phyloP scores from a whole-genome alignment of 192 early-diverging fungal species.

The Geosiphon pyriformis region DNA sequence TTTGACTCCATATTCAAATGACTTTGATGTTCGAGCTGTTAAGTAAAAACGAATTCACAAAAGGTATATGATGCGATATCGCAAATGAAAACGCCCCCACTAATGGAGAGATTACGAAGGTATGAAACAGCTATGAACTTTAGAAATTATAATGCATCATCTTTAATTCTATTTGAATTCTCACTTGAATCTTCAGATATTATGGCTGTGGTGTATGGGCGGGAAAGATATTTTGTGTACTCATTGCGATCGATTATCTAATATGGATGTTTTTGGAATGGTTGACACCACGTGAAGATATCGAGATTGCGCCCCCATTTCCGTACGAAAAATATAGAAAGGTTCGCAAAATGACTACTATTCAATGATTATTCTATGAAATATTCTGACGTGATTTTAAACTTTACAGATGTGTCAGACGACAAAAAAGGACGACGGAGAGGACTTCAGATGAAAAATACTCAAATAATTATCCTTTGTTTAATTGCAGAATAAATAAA shows the following conservation, averaged over 20 bases:
- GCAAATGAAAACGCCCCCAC: slow-evolving; percentile 56
- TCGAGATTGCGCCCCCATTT: slow-evolving; percentile 71
- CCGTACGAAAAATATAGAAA: slow-evolving; percentile 54
- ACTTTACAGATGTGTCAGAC: slow-evolving; percentile 21
- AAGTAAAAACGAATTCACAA: background rate
- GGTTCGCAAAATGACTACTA: slow-evolving; percentile 20
- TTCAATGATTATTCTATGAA: background rate
- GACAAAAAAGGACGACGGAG: slow-evolving; percentile 16
- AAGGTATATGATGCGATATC: slow-evolving; percentile 74
- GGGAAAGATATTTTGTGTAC: slow-evolving; percentile 86
- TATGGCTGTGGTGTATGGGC: slow-evolving; percentile 86
- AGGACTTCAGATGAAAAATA: too few relatives aligned
- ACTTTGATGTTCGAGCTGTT: background rate
- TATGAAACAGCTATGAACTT: slow-evolving; percentile 9
- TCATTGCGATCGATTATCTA: slow-evolving; percentile 82
- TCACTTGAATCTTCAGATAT: slow-evolving; percentile 43
- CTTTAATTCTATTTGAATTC: background rate
- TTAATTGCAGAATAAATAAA: too few relatives aligned
- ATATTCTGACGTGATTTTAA: background rate
- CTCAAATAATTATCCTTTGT: too few relatives aligned
- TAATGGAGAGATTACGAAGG: slow-evolving; percentile 71
- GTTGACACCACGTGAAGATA: slow-evolving; percentile 63
- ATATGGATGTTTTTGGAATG: slow-evolving; percentile 77
- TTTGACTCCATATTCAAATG: background rate
- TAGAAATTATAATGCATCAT: background rate